Evolutionary conservation across 2,329 filamentous ascomycete genomes (phyloP).

Genomic region (Aureobasidium pullulans): DNA sequence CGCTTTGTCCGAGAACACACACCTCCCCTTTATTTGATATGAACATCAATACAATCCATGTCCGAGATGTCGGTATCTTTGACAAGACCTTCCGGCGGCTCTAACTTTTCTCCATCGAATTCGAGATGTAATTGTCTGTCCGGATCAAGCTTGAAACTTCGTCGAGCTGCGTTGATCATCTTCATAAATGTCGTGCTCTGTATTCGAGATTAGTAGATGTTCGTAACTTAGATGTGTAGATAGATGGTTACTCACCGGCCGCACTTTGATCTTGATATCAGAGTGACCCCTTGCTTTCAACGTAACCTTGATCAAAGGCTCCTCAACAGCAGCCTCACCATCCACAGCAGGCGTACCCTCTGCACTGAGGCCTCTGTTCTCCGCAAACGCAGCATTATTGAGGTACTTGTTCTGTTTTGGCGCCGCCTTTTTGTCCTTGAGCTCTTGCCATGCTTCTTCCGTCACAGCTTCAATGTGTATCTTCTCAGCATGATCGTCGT

Average conservation of each 20-base stretch:
- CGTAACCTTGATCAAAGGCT: slow-evolving; percentile 36
- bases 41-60: slow-evolving; percentile 67
- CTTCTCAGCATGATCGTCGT: slow-evolving; percentile 44
- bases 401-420: slow-evolving; percentile 4
- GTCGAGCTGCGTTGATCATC: slow-evolving; percentile 56
- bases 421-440: slow-evolving; percentile 39
- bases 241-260: slow-evolving; percentile 31
- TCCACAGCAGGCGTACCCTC: slow-evolving; percentile 17
- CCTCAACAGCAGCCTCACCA: slow-evolving; percentile 22
- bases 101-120: slow-evolving; percentile 70
- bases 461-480: slow-evolving; percentile 77
- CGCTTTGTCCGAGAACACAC: not conserved
- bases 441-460: slow-evolving; percentile 50
- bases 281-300: slow-evolving; percentile 45
- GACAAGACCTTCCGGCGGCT: slow-evolving; percentile 53
- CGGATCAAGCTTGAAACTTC: slow-evolving; percentile 43
- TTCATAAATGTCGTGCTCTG: slow-evolving; percentile 53
- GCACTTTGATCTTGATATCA: slow-evolving; percentile 45
- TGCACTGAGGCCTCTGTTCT: slow-evolving; percentile 12
- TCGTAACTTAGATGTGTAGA: not conserved
- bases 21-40: slow-evolving; percentile 44
- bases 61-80: slow-evolving; percentile 65
- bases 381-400: not conserved
- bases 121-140: slow-evolving; percentile 53
- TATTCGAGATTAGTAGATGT: not conserved